Base-by-base conservation (phyloP, 495 filamentous ascomycete species). In the Bombardia bombarda region DNA sequence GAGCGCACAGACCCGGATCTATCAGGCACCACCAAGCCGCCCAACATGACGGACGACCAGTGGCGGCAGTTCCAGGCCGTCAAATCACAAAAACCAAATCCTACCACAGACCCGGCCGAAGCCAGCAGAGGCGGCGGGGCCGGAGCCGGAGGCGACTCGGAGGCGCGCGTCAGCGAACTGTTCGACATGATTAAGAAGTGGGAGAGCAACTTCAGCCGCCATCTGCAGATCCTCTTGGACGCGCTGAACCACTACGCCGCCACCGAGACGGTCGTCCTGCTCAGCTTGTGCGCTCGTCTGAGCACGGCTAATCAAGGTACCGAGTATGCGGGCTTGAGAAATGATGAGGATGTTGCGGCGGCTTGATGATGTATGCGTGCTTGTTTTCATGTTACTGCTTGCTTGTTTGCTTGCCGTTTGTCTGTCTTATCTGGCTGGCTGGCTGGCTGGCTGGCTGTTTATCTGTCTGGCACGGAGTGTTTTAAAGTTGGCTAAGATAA, bases 241-340 rank as follows among this genome's bases (percentile, higher is more conserved):
- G 87, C 86, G 36, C 65, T 98, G 52, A 95, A 97, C 50, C 95
- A 97, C 61, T 94, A 94, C 51, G 92, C 92, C 1, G 90, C 90
- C 0, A 98, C 92, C 2, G 92, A 98, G 67, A 97, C 92, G 49
- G 92, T 96, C 22, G 92, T 95, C 19, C 66, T 97, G 45, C 63
- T 95, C 44, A 86, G 90, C 44, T 69, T 98, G 5, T 90, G 86
- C 60, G 85, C 86, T 21, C 61, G 85, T 48, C 55, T 90, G 55
- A 84, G 82, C 45, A 84, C 79, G 31, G 86, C 83, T 26, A 84
- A 78, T 43, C 82, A 86, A 49, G 83, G 83, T 22, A 74, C 69
- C 7, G 75, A 77, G 50, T 74, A 63, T 47, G 64, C 66, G 8
- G 75, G 75, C 20, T 26, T 74, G 42, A 58, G 62, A 45, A 54